phyloP scores from a whole-genome alignment of 2,329 filamentous ascomycete species.

The Talaromyces albobiverticillius region DNA sequence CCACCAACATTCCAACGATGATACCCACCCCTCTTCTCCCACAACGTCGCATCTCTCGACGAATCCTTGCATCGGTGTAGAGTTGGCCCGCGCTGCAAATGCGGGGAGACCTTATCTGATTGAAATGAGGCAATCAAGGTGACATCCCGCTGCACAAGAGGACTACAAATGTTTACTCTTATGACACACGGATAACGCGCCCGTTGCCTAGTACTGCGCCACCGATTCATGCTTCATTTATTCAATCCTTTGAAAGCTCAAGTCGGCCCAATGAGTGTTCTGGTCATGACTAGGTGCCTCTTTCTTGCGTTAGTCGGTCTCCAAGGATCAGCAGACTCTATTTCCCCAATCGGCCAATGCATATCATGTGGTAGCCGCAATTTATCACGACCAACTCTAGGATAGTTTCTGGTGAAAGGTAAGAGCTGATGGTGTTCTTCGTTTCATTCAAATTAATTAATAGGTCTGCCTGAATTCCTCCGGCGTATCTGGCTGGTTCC shows the following conservation, averaged over 20 bases:
- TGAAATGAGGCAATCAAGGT: background rate
- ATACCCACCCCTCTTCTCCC: background rate
- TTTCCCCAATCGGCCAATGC: background rate
- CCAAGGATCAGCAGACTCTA: background rate
- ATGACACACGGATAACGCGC: background rate
- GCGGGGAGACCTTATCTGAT: background rate
- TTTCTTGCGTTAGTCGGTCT: background rate
- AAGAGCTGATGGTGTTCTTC: background rate
- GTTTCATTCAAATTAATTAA: background rate
- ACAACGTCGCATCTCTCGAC: background rate
- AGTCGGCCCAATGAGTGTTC: background rate
- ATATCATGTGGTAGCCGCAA: background rate
- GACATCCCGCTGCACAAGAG: background rate
- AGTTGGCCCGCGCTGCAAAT: background rate
- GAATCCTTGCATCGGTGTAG: background rate
- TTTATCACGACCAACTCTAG: background rate
- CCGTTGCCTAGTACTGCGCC: background rate
- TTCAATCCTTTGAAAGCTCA: background rate
- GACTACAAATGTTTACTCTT: background rate
- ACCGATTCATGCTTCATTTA: background rate
- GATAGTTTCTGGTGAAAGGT: background rate
- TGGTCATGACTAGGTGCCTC: background rate
- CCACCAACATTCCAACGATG: background rate
- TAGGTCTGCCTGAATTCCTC: slow-evolving; percentile 37
- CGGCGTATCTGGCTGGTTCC: slow-evolving; percentile 54